These are phyloP conservation scores for Aspergillus flavus DNA, from an alignment of 2,329 filamentous ascomycete species.

Conservation along the genomic window DNA sequence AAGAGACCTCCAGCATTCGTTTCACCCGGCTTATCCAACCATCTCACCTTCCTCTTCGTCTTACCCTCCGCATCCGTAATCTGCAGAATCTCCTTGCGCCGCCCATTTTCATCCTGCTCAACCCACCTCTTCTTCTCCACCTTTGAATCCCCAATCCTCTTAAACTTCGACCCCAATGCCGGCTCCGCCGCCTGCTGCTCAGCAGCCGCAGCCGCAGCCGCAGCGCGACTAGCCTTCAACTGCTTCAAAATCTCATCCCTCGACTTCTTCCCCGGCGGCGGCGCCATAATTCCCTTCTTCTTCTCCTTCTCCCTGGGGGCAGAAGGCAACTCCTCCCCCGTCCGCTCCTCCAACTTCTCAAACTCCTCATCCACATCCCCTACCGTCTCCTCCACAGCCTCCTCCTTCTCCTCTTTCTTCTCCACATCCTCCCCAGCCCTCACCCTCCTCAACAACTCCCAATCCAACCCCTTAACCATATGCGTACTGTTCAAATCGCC, in stretches of 20 bases:
- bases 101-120: constrained; percentile 56
- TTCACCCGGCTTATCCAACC: constrained; percentile 46
- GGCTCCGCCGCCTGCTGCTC: constrained; percentile 39
- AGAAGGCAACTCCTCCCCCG: constrained; percentile 33
- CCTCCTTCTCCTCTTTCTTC: constrained; percentile 32
- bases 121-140: constrained; percentile 55
- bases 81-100: constrained; percentile 60
- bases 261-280: constrained; percentile 52
- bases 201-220: constrained; percentile 41
- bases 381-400: constrained; percentile 25
- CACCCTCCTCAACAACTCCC: constrained; percentile 62
- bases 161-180: constrained; percentile 57
- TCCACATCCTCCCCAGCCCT: constrained; percentile 59
- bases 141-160: constrained; percentile 52
- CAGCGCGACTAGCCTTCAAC: constrained; percentile 56
- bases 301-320: constrained; percentile 43
- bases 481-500: constrained; percentile 81
- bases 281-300: constrained; percentile 55
- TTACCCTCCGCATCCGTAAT: constrained; percentile 62
- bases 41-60: constrained; percentile 63
- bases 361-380: constrained; percentile 66
- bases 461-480: constrained; percentile 89
- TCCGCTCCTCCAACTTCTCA: constrained; percentile 45
- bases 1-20: constrained; percentile 33
- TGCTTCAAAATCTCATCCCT: constrained; percentile 63